Evolutionary conservation across 768 basidiomycete species (phyloP).

Genomic region (Boletus tomentosulus): DNA sequence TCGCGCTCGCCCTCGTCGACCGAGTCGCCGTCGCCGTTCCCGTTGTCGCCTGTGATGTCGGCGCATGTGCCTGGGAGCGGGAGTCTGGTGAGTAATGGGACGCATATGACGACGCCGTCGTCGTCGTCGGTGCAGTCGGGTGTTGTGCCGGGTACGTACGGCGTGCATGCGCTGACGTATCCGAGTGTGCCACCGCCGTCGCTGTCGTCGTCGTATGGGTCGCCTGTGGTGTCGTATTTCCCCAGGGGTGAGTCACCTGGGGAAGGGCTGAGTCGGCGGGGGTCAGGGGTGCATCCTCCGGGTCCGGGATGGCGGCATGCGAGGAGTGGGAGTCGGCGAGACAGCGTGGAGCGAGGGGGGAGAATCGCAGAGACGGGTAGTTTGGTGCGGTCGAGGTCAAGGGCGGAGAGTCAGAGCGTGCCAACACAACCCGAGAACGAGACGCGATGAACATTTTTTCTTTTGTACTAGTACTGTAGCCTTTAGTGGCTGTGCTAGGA

Average conservation of each 20-base stretch:
- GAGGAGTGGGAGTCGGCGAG: constrained; percentile 41
- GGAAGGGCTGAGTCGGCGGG: constrained; percentile 52
- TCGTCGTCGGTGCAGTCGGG: constrained; percentile 50
- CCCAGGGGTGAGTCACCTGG: constrained; percentile 50
- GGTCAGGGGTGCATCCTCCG: constrained; percentile 37
- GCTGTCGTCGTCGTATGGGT: constrained; percentile 73
- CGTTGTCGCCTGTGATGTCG: constrained; percentile 57
- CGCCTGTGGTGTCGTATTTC: constrained; percentile 49
- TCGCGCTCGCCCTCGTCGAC: constrained; percentile 65
- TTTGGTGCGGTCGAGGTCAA: constrained; percentile 42
- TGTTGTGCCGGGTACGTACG: constrained; percentile 12
- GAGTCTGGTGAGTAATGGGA: constrained; percentile 35
- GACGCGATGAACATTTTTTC: background rate
- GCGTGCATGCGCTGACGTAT: constrained; percentile 52
- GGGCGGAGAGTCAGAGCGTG: constrained; percentile 43
- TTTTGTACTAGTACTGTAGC: background rate
- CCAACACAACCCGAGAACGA: constrained; percentile 18
- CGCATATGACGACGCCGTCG: constrained; percentile 71
- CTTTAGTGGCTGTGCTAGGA: background rate
- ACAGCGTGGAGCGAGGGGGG: constrained; percentile 59
- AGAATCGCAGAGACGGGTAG: constrained; percentile 68
- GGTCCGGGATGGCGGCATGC: constrained; percentile 8
- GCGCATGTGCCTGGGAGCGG: constrained; percentile 39
- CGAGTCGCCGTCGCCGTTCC: constrained; percentile 64
- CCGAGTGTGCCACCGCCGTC: constrained; percentile 84